These are phyloP conservation scores for Nemophila menziesii DNA, from an alignment of 257 asterid species.

Conservation along the genomic window DNA sequence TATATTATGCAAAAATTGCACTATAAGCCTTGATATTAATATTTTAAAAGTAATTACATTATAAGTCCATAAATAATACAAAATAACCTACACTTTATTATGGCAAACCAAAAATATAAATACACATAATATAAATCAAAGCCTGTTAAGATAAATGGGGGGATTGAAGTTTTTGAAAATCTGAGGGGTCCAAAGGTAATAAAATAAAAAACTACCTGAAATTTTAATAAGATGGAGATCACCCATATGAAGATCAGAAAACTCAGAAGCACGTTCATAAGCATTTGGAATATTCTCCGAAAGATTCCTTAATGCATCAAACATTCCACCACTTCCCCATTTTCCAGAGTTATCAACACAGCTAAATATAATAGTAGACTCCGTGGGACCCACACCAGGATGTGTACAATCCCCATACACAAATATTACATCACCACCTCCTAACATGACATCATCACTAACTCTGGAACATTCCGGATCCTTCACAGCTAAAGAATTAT, in stretches of 20 bases:
- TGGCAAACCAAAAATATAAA: too few species aligned
- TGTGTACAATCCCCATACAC: slow-evolving; percentile 94
- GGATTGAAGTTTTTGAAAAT: background rate
- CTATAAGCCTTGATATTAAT: too few species aligned
- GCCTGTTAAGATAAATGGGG: too few species aligned
- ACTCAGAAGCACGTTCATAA: slow-evolving; percentile 71
- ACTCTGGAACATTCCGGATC: slow-evolving; percentile 36
- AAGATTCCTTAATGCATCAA: slow-evolving; percentile 65
- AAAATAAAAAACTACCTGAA: slow-evolving; percentile 32
- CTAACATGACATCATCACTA: slow-evolving; percentile 38
- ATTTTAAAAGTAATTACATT: too few species aligned
- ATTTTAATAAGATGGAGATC: slow-evolving; percentile 74
- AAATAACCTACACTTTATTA: too few species aligned
- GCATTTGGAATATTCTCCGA: slow-evolving; percentile 52
- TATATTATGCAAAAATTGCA: too few species aligned
- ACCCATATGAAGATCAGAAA: slow-evolving; percentile 80
- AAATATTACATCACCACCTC: slow-evolving; percentile 59
- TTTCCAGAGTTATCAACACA: slow-evolving; percentile 91
- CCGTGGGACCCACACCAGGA: slow-evolving; percentile 52
- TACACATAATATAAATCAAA: too few species aligned
- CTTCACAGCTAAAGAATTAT: slow-evolving; percentile 51
- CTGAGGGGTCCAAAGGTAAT: background rate
- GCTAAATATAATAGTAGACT: slow-evolving; percentile 66
- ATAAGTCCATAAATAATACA: too few species aligned
- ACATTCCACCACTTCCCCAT: slow-evolving; percentile 95